A percentile compares a stretch with the other conserved stretches of the same genome.
Evolutionary conservation across 305 asterid genomes (phyloP).

Genomic region (Fraxinus baroniana): DNA sequence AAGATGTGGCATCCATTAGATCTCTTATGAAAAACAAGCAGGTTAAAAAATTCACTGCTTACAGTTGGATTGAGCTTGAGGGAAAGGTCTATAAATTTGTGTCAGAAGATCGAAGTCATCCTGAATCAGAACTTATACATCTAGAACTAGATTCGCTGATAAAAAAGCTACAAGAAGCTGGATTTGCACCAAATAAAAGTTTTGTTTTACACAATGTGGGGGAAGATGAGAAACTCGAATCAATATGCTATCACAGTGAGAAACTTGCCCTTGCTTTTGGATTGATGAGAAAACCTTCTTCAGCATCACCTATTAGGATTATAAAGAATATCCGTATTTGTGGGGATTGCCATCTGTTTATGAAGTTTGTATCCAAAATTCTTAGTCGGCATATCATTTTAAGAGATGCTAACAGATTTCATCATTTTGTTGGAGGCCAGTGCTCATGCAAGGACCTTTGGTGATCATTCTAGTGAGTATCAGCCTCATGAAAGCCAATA

Average conservation of each 20-base stretch:
- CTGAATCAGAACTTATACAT: constrained; percentile 17
- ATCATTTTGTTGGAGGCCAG: constrained; percentile 20
- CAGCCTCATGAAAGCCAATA: neutral
- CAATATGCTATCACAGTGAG: constrained; percentile 23
- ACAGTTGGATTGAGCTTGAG: constrained; percentile 18
- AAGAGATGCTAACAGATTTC: constrained; percentile 25
- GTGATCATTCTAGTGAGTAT: neutral
- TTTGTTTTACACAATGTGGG: constrained; percentile 17
- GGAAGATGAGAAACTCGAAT: constrained; percentile 17
- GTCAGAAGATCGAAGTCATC: constrained; percentile 17
- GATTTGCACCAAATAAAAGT: constrained; percentile 3
- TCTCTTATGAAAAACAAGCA: constrained; percentile 18
- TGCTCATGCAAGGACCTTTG: constrained; percentile 18
- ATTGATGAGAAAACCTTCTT: constrained; percentile 15
- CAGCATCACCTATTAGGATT: constrained; percentile 20
- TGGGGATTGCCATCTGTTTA: constrained; percentile 24
- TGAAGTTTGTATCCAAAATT: constrained; percentile 22
- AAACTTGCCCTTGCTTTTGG: constrained; percentile 30
- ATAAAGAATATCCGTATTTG: constrained; percentile 22
- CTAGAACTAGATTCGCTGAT: constrained; percentile 6
- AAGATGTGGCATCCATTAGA: constrained; percentile 19
- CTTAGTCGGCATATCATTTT: constrained; percentile 10
- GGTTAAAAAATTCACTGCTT: constrained; percentile 18
- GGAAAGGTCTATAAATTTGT: constrained; percentile 17
- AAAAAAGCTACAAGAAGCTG: constrained; percentile 13